These are phyloP conservation scores for Aspergillus versicolor DNA, from an alignment of 2,329 filamentous ascomycete genomes.

Conservation along the genomic window DNA sequence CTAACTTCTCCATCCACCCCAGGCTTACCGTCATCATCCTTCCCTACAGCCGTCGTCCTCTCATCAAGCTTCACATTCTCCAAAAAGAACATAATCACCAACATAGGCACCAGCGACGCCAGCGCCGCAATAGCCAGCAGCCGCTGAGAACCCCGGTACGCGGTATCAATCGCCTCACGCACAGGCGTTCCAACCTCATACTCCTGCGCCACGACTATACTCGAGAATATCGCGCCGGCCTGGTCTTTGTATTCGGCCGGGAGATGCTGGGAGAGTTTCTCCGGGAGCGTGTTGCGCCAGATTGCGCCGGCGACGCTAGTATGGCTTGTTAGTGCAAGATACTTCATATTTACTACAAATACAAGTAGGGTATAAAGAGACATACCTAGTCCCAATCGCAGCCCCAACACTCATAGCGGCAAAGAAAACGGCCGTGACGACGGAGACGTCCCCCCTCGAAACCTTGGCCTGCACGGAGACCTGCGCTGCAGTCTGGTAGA, in stretches of 20 bases:
- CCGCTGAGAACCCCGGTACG: constrained; percentile 22
- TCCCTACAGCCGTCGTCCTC: not conserved
- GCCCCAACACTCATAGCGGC: constrained; percentile 35
- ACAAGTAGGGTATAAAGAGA: too few relatives aligned
- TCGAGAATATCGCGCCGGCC: constrained; percentile 21
- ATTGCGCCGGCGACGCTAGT: constrained; percentile 36
- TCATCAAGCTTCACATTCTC: constrained; percentile 22
- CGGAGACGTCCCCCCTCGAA: constrained; percentile 34
- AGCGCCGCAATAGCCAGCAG: constrained; percentile 21
- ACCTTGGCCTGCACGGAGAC: constrained; percentile 39
- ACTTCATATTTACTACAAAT: too few relatives aligned
- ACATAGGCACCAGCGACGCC: constrained; percentile 17
- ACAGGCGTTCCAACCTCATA: constrained; percentile 15
- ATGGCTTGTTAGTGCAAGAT: too few relatives aligned
- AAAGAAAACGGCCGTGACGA: constrained; percentile 38
- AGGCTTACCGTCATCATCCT: not conserved
- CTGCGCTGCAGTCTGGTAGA: constrained; percentile 35
- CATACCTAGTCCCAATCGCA: constrained; percentile 34
- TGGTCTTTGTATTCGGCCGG: constrained; percentile 20
- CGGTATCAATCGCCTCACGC: constrained; percentile 21
- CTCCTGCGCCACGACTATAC: constrained; percentile 19
- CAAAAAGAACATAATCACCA: constrained; percentile 24
- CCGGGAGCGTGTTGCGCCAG: constrained; percentile 30
- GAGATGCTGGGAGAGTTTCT: constrained; percentile 19
- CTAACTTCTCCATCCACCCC: too few relatives aligned